Conservation (phyloP, 176 grass and related monocot genomes). For the Lolium multiflorum region DNA sequence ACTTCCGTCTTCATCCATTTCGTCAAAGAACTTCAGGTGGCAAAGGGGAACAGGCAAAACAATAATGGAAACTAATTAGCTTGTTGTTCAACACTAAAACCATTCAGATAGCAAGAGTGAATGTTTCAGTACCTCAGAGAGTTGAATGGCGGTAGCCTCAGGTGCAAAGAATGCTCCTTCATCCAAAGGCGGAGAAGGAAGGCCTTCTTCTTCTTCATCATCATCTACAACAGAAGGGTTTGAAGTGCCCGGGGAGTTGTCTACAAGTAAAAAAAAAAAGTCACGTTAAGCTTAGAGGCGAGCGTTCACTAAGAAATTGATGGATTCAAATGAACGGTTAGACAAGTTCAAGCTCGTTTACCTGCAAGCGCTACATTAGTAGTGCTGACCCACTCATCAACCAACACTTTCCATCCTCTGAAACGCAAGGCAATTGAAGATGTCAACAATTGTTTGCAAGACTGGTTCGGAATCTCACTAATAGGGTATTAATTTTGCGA, state of each 20-base stretch:
- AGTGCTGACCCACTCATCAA: slow-evolving; percentile 87
- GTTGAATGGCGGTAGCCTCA: slow-evolving; percentile 68
- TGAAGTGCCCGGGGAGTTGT: slow-evolving; percentile 50
- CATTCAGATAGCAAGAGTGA: slow-evolving; percentile 22
- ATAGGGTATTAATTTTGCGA: not conserved
- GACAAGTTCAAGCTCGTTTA: slow-evolving; percentile 40
- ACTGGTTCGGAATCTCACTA: not conserved
- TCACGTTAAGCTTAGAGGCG: slow-evolving; percentile 30
- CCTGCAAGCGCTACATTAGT: slow-evolving; percentile 65
- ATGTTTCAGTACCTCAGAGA: slow-evolving; percentile 67
- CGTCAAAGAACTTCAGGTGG: slow-evolving; percentile 83
- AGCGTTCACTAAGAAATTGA: slow-evolving; percentile 29
- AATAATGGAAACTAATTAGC: slow-evolving; percentile 43
- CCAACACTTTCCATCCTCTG: slow-evolving; percentile 90
- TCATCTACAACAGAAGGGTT: slow-evolving; percentile 60
- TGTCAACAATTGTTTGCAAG: slow-evolving; percentile 31
- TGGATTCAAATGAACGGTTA: not conserved
- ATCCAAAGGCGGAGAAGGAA: slow-evolving; percentile 89
- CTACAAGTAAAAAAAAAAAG: slow-evolving; percentile 37
- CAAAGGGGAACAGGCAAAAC: not conserved
- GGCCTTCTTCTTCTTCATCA: slow-evolving; percentile 82
- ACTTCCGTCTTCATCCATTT: slow-evolving; percentile 99
- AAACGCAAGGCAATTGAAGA: slow-evolving; percentile 26
- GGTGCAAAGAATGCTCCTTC: slow-evolving; percentile 72
- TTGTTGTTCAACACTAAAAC: slow-evolving; percentile 25